These are phyloP conservation scores for Avena sativa DNA, from an alignment of 176 grass and related monocot species.

Conservation along the genomic window DNA sequence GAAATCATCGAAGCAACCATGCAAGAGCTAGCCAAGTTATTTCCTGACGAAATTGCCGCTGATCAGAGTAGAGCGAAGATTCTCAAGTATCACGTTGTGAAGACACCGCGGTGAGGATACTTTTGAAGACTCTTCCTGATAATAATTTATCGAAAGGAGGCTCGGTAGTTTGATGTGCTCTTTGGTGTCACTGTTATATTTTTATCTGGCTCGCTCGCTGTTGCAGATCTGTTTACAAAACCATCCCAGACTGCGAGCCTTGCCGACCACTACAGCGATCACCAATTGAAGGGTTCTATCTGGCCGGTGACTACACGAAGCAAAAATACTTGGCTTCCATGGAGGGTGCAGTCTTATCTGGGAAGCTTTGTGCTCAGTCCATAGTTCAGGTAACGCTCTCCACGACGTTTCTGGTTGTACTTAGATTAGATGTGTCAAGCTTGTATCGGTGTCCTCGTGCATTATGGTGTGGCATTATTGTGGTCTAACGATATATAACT, in stretches of 20 bases:
- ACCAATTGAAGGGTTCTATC: slow-evolving; percentile 89
- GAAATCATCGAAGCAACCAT: slow-evolving; percentile 93
- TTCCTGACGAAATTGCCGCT: slow-evolving; percentile 92
- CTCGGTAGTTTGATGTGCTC: background rate
- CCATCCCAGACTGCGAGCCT: slow-evolving; percentile 83
- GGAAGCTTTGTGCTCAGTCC: slow-evolving; percentile 88
- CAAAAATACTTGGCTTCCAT: slow-evolving; percentile 98
- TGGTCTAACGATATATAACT: background rate
- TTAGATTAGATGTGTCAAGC: no score
- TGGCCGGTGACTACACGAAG: slow-evolving; percentile 94
- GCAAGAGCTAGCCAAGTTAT: slow-evolving; percentile 90
- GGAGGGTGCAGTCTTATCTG: slow-evolving; percentile 90
- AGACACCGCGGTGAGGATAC: slow-evolving; percentile 79
- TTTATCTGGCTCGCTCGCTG: slow-evolving; percentile 14
- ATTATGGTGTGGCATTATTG: background rate
- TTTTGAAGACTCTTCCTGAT: background rate
- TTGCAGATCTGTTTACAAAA: slow-evolving; percentile 96
- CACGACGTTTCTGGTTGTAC: background rate
- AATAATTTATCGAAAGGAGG: slow-evolving; percentile 11
- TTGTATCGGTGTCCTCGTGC: background rate
- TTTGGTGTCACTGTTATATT: background rate
- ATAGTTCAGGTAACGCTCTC: slow-evolving; percentile 68
- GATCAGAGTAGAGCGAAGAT: slow-evolving; percentile 96
- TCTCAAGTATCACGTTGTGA: slow-evolving; percentile 89
- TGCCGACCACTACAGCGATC: slow-evolving; percentile 89